Percentiles rank a stretch among this genome's conserved stretches.
These are phyloP conservation scores for Tranzscheliella williamsii DNA, from an alignment of 1,284 basidiomycete species.

Conservation along the genomic window DNA sequence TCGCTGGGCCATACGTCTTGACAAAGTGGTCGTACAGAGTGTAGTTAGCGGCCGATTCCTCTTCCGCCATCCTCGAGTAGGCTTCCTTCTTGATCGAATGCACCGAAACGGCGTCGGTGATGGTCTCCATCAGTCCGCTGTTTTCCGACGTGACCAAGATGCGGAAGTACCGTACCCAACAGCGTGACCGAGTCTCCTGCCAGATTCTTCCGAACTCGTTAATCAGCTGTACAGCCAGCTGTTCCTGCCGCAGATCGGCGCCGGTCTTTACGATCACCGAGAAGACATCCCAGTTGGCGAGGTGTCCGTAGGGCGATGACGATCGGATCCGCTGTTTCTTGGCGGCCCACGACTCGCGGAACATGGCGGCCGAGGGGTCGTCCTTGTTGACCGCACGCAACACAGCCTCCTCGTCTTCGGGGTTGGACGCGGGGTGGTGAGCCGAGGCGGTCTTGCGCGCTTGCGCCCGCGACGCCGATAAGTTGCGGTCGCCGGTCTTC, in stretches of 20 bases:
- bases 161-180: conserved; percentile 66
- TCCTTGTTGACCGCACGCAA: conserved; percentile 89
- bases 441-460: conserved; percentile 1
- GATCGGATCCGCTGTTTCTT: conserved; percentile 95
- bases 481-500: conserved; percentile 67
- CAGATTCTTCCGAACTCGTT: conserved; percentile 90
- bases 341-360: conserved; percentile 90
- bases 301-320: conserved; percentile 90
- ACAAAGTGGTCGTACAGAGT: conserved; percentile 57
- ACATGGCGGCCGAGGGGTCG: conserved; percentile 87
- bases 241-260: conserved; percentile 93
- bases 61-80: conserved; percentile 80
- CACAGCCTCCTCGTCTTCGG: conserved; percentile 70
- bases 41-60: conserved; percentile 45
- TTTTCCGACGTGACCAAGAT: conserved; percentile 92
- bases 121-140: conserved; percentile 72
- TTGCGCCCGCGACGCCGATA: conserved; percentile 10
- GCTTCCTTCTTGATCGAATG: conserved; percentile 99
- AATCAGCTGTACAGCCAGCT: conserved; percentile 93
- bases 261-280: conserved; percentile 99
- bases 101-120: conserved; percentile 91
- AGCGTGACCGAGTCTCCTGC: conserved; percentile 68
- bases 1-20: conserved; percentile 50
- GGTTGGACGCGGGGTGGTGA: conserved; percentile 81
- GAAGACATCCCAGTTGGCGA: conserved; percentile 78